Evolutionary conservation across 495 filamentous ascomycete genomes (phyloP), one percentile per base, ranked within the genome.

Genomic region (Annulohypoxylon nitens): DNA sequence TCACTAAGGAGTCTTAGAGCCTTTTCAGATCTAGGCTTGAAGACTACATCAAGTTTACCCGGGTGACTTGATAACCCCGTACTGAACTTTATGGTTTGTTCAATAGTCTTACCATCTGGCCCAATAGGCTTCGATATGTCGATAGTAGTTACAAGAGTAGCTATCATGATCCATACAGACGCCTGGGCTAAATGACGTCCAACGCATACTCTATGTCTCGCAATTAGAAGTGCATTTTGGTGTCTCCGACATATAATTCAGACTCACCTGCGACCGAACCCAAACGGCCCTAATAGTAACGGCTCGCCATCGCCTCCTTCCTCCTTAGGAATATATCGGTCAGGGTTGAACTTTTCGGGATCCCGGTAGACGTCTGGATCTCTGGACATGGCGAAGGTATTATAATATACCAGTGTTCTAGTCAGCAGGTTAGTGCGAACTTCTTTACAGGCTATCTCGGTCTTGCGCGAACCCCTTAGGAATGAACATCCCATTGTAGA

Each of bases 241-340:
- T 8, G 18, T 5, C 12, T 43, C 20, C 6, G 10, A 33, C n/a
- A 14, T 50, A 20, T 7, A 39, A 18, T 39, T 30, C 2, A 43
- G 20, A 41, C 62, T 74, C 20, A 64, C 70, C 69, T 73, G 11
- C 75, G 70, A 10, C 86, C 87, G 76, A 89, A 89, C 1, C 87
- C 87, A 75, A 88, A 89, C 1, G 83, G 84, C 0, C 84, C 86
- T 16, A 84, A 77, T 0, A 83, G 83, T 12, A 86, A 68, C 4
- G 85, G 84, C 63, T 88, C 86, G 0, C 82, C 87, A 16, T 73
- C 76, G 0, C 85, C 86, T 0, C 86, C 86, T 48, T 85, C 74
- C 10, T 79, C 76, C 18, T 73, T 70, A 0, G 82, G 73, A 14
- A 83, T 71, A 39, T 84, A 88, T 45, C 84, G 71, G 45, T 87